phyloP scores from a whole-genome alignment of 495 filamentous ascomycete genomes.

The Penicillium macrosclerotiorum region DNA sequence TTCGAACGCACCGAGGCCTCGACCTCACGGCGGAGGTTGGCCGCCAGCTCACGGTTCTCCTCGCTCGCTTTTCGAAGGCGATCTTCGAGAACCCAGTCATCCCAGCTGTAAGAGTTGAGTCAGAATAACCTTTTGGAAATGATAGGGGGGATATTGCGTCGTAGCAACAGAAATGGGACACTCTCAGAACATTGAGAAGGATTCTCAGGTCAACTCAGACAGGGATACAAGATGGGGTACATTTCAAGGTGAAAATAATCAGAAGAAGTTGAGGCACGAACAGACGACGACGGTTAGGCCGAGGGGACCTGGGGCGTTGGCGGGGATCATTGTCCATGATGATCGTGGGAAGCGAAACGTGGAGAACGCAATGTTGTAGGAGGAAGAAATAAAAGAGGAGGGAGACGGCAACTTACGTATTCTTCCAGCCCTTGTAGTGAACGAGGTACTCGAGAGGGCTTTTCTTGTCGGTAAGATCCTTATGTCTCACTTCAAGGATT shows the following conservation, averaged over 20 bases:
- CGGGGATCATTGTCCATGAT: not conserved
- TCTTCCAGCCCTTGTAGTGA: conserved; percentile 99
- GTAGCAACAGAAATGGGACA: not conserved
- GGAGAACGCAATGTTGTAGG: not conserved
- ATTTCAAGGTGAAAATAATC: not conserved
- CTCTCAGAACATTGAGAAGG: not conserved
- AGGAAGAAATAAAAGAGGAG: not conserved
- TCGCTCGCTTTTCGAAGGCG: conserved; percentile 91
- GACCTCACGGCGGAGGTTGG: conserved; percentile 43
- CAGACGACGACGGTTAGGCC: not conserved
- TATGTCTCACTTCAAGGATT: conserved; percentile 70
- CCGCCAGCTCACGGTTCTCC: conserved; percentile 84
- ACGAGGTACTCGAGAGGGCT: conserved; percentile 81
- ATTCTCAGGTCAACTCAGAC: not conserved
- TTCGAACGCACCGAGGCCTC: conserved; percentile 40
- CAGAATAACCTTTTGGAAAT: conserved; percentile 4
- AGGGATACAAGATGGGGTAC: not conserved
- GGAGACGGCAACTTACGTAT: conserved; percentile 62
- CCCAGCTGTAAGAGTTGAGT: conserved; percentile 62
- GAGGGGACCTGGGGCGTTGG: not conserved
- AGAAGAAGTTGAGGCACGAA: not conserved
- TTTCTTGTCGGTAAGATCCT: conserved; percentile 66
- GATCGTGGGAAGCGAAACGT: not conserved
- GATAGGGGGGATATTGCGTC: not conserved
- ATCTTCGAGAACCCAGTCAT: conserved; percentile 96